Evolutionary conservation across 495 filamentous ascomycete species (phyloP).

Genomic region (Aspergillus egyptiacus): DNA sequence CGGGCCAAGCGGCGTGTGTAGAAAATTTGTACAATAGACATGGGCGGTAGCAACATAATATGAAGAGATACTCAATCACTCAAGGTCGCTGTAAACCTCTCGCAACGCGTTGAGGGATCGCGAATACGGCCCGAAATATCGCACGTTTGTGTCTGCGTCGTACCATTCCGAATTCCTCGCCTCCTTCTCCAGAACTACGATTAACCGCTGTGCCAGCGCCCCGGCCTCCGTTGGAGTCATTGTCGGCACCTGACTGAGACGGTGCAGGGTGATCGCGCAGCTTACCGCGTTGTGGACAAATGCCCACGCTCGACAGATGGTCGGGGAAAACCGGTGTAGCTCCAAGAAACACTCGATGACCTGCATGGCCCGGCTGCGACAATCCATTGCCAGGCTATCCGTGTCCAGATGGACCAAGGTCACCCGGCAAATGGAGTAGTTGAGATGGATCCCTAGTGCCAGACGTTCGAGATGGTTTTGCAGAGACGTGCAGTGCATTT

Average conservation of each 20-base stretch:
- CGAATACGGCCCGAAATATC: conserved; percentile 25
- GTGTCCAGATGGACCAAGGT: conserved; percentile 8
- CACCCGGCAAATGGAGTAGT: conserved; percentile 19
- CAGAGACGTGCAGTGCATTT: conserved; percentile 29
- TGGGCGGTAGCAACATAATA: too few relatives aligned
- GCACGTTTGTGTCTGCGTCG: conserved; percentile 21
- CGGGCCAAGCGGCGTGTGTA: conserved; percentile 35
- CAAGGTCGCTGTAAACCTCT: conserved; percentile 4
- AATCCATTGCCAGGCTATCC: not conserved
- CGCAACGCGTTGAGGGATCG: conserved; percentile 19
- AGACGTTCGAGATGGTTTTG: conserved; percentile 46
- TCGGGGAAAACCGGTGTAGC: conserved; percentile 15
- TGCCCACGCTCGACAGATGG: conserved; percentile 18
- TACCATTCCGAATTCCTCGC: conserved; percentile 20
- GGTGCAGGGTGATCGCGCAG: conserved; percentile 20
- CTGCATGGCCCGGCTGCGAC: conserved; percentile 3
- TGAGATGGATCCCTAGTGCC: conserved; percentile 27
- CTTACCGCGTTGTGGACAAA: conserved; percentile 25
- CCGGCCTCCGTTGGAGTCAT: not conserved
- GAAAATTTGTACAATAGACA: not conserved
- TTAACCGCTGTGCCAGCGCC: conserved; percentile 9
- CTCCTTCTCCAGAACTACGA: conserved; percentile 17
- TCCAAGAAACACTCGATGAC: conserved; percentile 20
- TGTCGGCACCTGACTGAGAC: not conserved
- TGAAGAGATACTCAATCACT: too few relatives aligned